phyloP scores from a whole-genome alignment of 805 yeast species.

The Debaryomyces castellii region DNA sequence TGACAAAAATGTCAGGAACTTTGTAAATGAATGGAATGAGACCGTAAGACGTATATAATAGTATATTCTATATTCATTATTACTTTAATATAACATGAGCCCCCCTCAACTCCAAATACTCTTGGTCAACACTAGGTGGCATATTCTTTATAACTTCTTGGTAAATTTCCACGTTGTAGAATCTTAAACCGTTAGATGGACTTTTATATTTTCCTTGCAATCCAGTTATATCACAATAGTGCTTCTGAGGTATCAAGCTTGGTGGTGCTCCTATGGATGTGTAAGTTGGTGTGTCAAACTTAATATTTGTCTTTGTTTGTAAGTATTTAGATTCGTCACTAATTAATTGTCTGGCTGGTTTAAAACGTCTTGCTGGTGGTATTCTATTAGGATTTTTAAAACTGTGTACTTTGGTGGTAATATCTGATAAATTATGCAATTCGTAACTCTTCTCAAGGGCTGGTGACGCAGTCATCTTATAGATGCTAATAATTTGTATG shows the following conservation, averaged over 20 bases:
- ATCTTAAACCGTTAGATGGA: slow-evolving; percentile 74
- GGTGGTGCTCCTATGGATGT: slow-evolving; percentile 83
- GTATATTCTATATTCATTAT: not conserved
- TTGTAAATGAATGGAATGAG: slow-evolving; percentile 27
- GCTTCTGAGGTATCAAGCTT: slow-evolving; percentile 72
- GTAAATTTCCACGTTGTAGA: slow-evolving; percentile 80
- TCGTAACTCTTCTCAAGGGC: slow-evolving; percentile 13
- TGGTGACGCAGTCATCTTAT: slow-evolving; percentile 5
- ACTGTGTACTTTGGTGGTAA: slow-evolving; percentile 42
- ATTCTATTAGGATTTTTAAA: slow-evolving; percentile 61
- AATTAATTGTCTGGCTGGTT: slow-evolving; percentile 69
- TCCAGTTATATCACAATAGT: slow-evolving; percentile 94
- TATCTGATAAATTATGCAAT: slow-evolving; percentile 32
- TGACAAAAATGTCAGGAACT: slow-evolving; percentile 24
- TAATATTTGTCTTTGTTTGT: slow-evolving; percentile 37
- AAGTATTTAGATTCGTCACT: slow-evolving; percentile 76
- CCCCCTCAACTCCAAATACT: slow-evolving; percentile 79
- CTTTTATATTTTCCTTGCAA: slow-evolving; percentile 72
- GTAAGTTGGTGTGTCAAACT: slow-evolving; percentile 61
- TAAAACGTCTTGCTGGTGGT: slow-evolving; percentile 60
- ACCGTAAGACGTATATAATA: not conserved
- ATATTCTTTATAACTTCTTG: slow-evolving; percentile 68
- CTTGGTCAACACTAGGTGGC: slow-evolving; percentile 92
- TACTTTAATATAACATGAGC: slow-evolving; percentile 80
- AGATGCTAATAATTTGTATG: not conserved